phyloP scores from a whole-genome alignment of 179 eudicot genomes.

The Silene vulgaris region DNA sequence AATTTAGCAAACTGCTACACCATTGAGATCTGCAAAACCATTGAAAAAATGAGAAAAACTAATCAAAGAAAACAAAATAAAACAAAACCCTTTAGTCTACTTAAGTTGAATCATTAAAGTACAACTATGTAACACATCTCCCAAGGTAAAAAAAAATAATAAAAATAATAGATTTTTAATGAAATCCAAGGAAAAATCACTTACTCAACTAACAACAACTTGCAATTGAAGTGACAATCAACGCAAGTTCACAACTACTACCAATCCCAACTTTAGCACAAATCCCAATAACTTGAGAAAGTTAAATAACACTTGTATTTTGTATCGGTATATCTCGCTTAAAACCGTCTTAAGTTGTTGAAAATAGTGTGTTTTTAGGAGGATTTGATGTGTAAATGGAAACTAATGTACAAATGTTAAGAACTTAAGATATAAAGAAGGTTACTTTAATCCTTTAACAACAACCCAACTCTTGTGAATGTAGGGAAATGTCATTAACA shows the following conservation, averaged over 20 bases:
- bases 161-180: neutral
- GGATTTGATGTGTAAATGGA: neutral
- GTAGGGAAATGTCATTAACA: constrained; percentile 22
- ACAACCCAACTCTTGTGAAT: constrained; percentile 21
- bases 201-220: constrained; percentile 40
- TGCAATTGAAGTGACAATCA: constrained; percentile 39
- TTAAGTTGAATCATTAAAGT: neutral
- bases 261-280: constrained; percentile 30
- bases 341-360: constrained; percentile 4
- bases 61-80: neutral
- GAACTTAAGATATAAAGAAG: neutral
- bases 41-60: constrained; percentile 22
- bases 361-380: constrained; percentile 5
- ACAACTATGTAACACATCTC: constrained; percentile 17
- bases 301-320: too few species aligned
- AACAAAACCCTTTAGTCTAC: neutral
- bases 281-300: constrained; percentile 27
- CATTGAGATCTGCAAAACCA: constrained; percentile 37
- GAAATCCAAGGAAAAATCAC: constrained; percentile 13
- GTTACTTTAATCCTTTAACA: constrained; percentile 7
- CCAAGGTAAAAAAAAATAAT: constrained; percentile 12
- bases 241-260: constrained; percentile 21
- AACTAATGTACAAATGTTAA: neutral
- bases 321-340: neutral
- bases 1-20: constrained; percentile 20